phyloP scores from a whole-genome alignment of 768 basidiomycete genomes.

The Pholiota conissans region DNA sequence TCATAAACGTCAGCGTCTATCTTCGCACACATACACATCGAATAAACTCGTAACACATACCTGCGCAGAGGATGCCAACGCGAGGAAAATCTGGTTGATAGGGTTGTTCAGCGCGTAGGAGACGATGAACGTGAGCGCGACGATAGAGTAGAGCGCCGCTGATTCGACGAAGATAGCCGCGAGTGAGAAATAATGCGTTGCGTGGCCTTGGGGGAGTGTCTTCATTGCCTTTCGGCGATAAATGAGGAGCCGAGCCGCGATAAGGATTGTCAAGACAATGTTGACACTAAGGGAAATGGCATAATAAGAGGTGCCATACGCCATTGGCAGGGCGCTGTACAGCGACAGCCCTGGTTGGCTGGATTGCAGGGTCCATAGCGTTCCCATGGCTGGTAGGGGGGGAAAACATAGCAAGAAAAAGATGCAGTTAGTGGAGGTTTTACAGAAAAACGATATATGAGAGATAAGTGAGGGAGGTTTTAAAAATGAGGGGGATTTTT shows the following conservation, averaged over 20 bases:
- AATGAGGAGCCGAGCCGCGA: conserved; percentile 32
- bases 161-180: conserved; percentile 41
- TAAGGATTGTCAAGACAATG: conserved; percentile 41
- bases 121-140: conserved; percentile 39
- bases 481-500: neutral
- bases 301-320: conserved; percentile 38
- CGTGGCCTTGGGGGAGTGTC: conserved; percentile 33
- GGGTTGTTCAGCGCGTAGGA: conserved; percentile 40
- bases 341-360: conserved; percentile 40
- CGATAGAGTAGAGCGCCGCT: conserved; percentile 43
- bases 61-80: too few relatives aligned
- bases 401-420: neutral
- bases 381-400: conserved; percentile 35
- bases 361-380: conserved; percentile 42
- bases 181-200: conserved; percentile 35
- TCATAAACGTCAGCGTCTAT: neutral
- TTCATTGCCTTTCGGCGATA: conserved; percentile 29
- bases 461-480: neutral
- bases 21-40: neutral
- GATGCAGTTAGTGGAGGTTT: too few relatives aligned
- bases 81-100: conserved; percentile 38
- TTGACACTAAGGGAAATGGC: conserved; percentile 40
- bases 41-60: neutral
- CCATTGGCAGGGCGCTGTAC: conserved; percentile 33
- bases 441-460: neutral